Conservation (phyloP, 1,284 basidiomycete genomes). For the Cryptococcus sp. region DNA sequence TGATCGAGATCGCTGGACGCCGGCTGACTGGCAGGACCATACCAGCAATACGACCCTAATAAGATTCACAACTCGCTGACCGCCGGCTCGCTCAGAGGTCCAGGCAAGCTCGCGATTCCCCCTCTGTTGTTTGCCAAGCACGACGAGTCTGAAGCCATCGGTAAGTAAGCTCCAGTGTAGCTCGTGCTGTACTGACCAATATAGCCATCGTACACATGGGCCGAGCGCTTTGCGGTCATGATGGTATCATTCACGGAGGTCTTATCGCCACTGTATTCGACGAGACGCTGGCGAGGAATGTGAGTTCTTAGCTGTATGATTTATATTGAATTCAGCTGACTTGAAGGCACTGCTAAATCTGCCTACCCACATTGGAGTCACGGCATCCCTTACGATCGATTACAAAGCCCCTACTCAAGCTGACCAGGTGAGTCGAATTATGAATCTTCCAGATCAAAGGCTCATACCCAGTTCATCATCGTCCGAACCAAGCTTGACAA, state of each 20-base stretch:
- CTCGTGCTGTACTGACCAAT: neutral
- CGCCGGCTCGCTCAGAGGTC: constrained; percentile 76
- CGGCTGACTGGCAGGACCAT: constrained; percentile 60
- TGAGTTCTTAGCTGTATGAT: constrained; percentile 54
- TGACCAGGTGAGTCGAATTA: constrained; percentile 59
- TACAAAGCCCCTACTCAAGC: constrained; percentile 78
- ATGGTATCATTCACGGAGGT: constrained; percentile 91
- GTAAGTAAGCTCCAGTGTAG: constrained; percentile 19
- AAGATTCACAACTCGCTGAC: constrained; percentile 72
- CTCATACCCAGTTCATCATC: constrained; percentile 58
- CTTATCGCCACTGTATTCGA: constrained; percentile 85
- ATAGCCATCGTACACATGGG: constrained; percentile 73
- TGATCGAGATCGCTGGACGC: neutral
- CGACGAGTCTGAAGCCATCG: constrained; percentile 67
- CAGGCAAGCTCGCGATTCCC: constrained; percentile 72
- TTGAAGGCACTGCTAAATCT: constrained; percentile 74
- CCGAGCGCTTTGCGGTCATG: constrained; percentile 76
- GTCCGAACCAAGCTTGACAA: constrained; percentile 60
- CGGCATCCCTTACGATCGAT: constrained; percentile 69
- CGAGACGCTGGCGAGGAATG: constrained; percentile 76
- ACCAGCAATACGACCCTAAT: constrained; percentile 60
- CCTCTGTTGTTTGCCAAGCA: constrained; percentile 69
- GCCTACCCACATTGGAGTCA: constrained; percentile 88
- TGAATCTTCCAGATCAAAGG: neutral
- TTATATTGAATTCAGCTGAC: too few relatives aligned